These are phyloP conservation scores for Oryza glumipatula DNA, from an alignment of 176 grass and related monocot genomes.

Conservation along the genomic window DNA sequence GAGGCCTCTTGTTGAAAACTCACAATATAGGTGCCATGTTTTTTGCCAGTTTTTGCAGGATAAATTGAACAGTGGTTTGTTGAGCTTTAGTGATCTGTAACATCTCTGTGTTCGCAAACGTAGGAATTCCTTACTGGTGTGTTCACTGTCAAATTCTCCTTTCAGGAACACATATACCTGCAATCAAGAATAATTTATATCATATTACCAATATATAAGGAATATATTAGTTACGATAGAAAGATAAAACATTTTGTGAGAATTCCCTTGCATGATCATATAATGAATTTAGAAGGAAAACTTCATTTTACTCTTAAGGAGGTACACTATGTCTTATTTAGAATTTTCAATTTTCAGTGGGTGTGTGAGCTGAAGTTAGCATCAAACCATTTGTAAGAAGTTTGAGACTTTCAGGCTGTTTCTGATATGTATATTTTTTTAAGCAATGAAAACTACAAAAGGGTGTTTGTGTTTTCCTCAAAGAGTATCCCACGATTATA, in stretches of 20 bases:
- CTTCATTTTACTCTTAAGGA: background rate
- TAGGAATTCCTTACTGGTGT: constrained; percentile 54
- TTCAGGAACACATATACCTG: constrained; percentile 90
- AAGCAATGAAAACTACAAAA: constrained; percentile 12
- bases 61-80: constrained; percentile 47
- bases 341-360: background rate
- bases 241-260: background rate
- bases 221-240: background rate
- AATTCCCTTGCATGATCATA: background rate
- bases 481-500: background rate
- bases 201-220: constrained; percentile 5
- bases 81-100: constrained; percentile 81
- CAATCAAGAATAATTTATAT: constrained; percentile 33
- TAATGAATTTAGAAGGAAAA: constrained; percentile 1
- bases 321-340: background rate
- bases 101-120: constrained; percentile 62
- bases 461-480: background rate
- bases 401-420: background rate
- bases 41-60: constrained; percentile 73
- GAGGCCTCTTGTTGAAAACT: constrained; percentile 81
- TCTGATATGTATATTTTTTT: background rate
- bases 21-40: constrained; percentile 80
- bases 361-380: constrained; percentile 17
- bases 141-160: constrained; percentile 59
- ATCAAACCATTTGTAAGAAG: background rate